Evolutionary conservation across 805 yeast species (phyloP), one percentile per base, ranked within the genome.

Genomic region (Kodamaea hsintzibuensis): DNA sequence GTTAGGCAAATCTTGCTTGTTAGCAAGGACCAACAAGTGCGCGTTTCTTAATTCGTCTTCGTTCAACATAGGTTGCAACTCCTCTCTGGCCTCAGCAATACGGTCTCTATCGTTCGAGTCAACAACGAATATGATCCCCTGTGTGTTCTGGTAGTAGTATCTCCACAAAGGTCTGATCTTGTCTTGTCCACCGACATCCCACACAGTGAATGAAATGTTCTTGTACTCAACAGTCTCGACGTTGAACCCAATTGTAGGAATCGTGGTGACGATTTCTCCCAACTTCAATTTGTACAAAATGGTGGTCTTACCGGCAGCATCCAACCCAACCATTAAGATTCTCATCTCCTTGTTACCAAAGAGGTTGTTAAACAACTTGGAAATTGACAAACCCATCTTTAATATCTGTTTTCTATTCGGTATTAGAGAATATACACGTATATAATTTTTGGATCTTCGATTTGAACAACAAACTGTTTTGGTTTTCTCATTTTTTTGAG

Each of bases 161-260:
- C 77, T 69, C 77, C 77, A 73, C 64, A 73, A 70, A 47, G 77
- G 77, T 61, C 77, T 63, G 60, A 73, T 73, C 63, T 72, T 73
- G 62, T 72, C 76, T 59, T 73, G 77, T 65, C 77, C 77, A 68
- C 77, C 77, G 53, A 72, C 76, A 61, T 73, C 77, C 77, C 77
- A 73, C 48, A 73, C 77, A 46, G 77, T 71, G 62, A 73, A 73
- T 38, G 76, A 68, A 59, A 73, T 72, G 68, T 73, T 73, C 66
- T 72, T 73, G 67, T 73, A 72, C 57, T 73, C 76, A 46, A 73
- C 77, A 49, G 77, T 72, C 58, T 73, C 77, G 47, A 73, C 77
- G 65, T 73, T 73, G 68, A 73, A 73, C 14, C 77, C 77, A 57
- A 73, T 72, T 55, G 77, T 73, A 46, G 77, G 77, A 56, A 73